Percentiles rank a stretch among this genome's conserved stretches.
Conservation (phyloP, 495 filamentous ascomycete genomes). For the Xylaria venustula region DNA sequence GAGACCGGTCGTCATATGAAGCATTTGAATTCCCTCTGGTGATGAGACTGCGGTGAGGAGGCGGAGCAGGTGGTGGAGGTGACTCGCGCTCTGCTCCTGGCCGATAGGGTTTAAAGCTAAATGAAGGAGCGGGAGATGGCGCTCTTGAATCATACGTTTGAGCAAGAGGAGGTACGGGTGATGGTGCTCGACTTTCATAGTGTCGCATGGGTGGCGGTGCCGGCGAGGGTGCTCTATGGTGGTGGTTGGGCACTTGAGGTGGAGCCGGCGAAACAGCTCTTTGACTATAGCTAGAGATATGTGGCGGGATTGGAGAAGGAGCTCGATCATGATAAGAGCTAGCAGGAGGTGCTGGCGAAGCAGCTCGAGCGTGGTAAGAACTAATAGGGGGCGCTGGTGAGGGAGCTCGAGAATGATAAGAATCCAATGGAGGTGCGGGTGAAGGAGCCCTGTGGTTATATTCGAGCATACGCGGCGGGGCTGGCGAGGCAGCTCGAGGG, state of each 20-base stretch:
- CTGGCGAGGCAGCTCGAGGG: slow-evolving; percentile 34
- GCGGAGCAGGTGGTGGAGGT: slow-evolving; percentile 53
- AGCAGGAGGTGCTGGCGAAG: slow-evolving; percentile 57
- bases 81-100: slow-evolving; percentile 37
- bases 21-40: slow-evolving; percentile 26
- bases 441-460: neutral
- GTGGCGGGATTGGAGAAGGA: slow-evolving; percentile 12
- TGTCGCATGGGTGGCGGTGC: slow-evolving; percentile 27
- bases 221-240: slow-evolving; percentile 59
- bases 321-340: slow-evolving; percentile 9
- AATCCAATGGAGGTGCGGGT: slow-evolving; percentile 26
- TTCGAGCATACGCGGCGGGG: neutral
- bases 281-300: neutral
- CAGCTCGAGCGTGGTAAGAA: slow-evolving; percentile 45
- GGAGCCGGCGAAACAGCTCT: slow-evolving; percentile 21
- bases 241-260: slow-evolving; percentile 43
- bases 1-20: slow-evolving; percentile 33
- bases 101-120: slow-evolving; percentile 40
- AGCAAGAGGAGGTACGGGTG: slow-evolving; percentile 34
- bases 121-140: slow-evolving; percentile 43
- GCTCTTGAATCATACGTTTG: slow-evolving; percentile 26
- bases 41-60: slow-evolving; percentile 48
- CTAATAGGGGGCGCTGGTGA: slow-evolving; percentile 27
- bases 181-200: slow-evolving; percentile 26
- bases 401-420: slow-evolving; percentile 16